Conservation (phyloP, 805 yeast species). For the Candida broadrunensis region DNA sequence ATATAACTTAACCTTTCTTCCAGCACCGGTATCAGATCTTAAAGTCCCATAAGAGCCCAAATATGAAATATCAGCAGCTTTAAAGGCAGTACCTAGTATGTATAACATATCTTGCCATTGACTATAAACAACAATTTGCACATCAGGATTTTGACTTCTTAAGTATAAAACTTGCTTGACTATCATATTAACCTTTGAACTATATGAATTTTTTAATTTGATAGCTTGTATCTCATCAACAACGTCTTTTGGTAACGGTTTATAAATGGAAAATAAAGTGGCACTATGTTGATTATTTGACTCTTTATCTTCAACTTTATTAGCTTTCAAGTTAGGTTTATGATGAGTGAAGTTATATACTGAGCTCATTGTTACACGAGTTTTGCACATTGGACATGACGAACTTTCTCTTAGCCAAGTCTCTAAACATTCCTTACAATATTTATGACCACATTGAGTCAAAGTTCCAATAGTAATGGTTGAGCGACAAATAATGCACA, state of each 20-base stretch:
- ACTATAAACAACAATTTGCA: conserved; percentile 84
- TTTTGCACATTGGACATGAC: conserved; percentile 82
- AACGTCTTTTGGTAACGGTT: conserved; percentile 38
- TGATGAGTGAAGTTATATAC: conserved; percentile 69
- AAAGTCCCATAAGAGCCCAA: conserved; percentile 51
- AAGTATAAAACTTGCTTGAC: conserved; percentile 69
- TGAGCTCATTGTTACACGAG: conserved; percentile 44
- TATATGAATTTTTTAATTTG: conserved; percentile 47
- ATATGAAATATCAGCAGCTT: conserved; percentile 51
- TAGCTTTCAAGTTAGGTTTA: conserved; percentile 49
- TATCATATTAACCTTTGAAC: conserved; percentile 84
- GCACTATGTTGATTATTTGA: conserved; percentile 6
- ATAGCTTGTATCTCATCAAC: conserved; percentile 43
- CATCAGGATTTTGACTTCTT: conserved; percentile 51
- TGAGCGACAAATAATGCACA: conserved; percentile 78
- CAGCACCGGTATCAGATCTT: conserved; percentile 27
- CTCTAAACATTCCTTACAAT: conserved; percentile 75
- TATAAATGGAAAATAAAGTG: conserved; percentile 39
- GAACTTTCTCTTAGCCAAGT: conserved; percentile 63
- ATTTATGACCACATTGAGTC: conserved; percentile 89
- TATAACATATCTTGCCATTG: conserved; percentile 81
- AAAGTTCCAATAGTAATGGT: conserved; percentile 72
- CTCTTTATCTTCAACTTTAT: conserved; percentile 29
- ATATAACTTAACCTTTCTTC: conserved; percentile 22
- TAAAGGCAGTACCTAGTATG: conserved; percentile 64